Evolutionary conservation across 2,329 filamentous ascomycete genomes (phyloP).

Genomic region (Colletotrichum siamense): DNA sequence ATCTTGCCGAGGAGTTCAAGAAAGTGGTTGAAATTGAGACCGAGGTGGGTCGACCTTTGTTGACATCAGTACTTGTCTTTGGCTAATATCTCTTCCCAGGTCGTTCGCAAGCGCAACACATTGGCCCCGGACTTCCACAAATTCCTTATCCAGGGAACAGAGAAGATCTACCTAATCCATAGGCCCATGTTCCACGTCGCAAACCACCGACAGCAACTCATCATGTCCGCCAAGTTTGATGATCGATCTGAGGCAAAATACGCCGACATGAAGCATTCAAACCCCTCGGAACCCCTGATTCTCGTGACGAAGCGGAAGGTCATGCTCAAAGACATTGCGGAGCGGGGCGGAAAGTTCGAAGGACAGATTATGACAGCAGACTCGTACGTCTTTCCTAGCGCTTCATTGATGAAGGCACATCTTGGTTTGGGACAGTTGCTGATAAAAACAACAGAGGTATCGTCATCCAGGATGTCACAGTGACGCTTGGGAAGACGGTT

Average conservation of each 20-base stretch:
- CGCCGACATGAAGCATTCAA: constrained; percentile 26
- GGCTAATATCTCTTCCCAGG: background rate
- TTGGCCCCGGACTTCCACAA: constrained; percentile 36
- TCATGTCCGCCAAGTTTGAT: constrained; percentile 34
- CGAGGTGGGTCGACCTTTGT: background rate
- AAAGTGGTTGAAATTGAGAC: constrained; percentile 32
- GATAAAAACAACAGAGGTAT: background rate
- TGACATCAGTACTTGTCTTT: background rate
- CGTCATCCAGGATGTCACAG: constrained; percentile 28
- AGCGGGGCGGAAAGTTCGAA: constrained; percentile 27
- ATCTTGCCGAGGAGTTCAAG: constrained; percentile 38
- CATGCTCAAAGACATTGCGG: constrained; percentile 27
- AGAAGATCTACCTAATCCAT: constrained; percentile 37
- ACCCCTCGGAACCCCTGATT: constrained; percentile 30
- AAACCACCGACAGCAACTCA: constrained; percentile 44
- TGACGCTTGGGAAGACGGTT: constrained; percentile 27
- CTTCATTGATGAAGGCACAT: background rate
- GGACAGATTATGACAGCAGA: constrained; percentile 33
- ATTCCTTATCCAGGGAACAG: constrained; percentile 43
- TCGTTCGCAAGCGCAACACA: constrained; percentile 40
- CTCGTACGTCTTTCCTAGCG: constrained; percentile 24
- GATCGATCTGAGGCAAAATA: constrained; percentile 25
- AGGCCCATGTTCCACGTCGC: constrained; percentile 44
- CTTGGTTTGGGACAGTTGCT: background rate
- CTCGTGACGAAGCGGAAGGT: constrained; percentile 30